phyloP scores from a whole-genome alignment of 441 rosid genomes.

The Gossypium laxum region DNA sequence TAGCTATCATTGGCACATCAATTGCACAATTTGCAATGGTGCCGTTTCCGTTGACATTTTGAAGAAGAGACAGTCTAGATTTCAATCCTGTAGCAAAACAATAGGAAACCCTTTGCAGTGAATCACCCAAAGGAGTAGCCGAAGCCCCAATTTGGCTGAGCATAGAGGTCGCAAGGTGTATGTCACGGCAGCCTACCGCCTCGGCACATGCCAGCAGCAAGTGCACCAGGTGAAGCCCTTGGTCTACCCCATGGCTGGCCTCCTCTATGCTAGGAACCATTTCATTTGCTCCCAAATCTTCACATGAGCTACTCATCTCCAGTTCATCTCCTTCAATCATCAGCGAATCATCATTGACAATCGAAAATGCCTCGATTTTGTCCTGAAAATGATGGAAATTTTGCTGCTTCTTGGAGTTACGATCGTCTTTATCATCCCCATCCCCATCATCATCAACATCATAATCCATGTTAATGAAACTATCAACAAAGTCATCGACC shows the following conservation, averaged over 20 bases:
- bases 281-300: conserved; percentile 11
- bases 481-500: conserved; percentile 49
- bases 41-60: conserved; percentile 35
- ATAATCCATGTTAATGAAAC: conserved; percentile 48
- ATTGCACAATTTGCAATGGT: conserved; percentile 20
- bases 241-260: conserved; percentile 40
- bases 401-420: not conserved
- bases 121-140: conserved; percentile 36
- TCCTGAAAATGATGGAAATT: conserved; percentile 13
- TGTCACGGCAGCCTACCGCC: conserved; percentile 56
- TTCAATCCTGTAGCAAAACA: conserved; percentile 48
- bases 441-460: conserved; percentile 1
- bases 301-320: conserved; percentile 17
- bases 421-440: not conserved
- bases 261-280: conserved; percentile 22
- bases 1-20: conserved; percentile 21
- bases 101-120: conserved; percentile 51
- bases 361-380: conserved; percentile 15
- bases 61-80: conserved; percentile 42
- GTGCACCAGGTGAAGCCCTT: conserved; percentile 62
- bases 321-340: conserved; percentile 18
- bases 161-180: conserved; percentile 38
- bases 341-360: conserved; percentile 18
- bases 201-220: conserved; percentile 54
- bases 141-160: conserved; percentile 42